Evolutionary conservation across 2,329 filamentous ascomycete genomes (phyloP).

Genomic region (Harringtonia lauricola): DNA sequence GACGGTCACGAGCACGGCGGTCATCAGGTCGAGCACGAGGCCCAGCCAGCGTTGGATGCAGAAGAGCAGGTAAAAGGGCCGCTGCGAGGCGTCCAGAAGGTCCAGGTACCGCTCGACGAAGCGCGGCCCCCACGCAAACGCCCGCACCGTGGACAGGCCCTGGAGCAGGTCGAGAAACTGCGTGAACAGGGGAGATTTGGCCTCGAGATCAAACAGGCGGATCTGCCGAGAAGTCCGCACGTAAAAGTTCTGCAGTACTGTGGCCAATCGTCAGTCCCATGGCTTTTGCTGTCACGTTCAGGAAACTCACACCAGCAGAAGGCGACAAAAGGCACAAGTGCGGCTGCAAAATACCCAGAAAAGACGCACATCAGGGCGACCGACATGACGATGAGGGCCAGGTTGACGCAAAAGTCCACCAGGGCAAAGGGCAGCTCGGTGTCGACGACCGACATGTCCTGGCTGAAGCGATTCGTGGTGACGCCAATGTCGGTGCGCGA

Average conservation of each 20-base stretch:
- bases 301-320: constrained; percentile 17
- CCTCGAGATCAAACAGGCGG: constrained; percentile 45
- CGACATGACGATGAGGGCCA: neutral
- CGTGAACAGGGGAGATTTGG: constrained; percentile 40
- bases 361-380: neutral
- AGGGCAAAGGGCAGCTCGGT: constrained; percentile 23
- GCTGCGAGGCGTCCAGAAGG: constrained; percentile 1
- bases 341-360: neutral
- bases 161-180: constrained; percentile 33
- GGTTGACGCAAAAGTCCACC: constrained; percentile 13
- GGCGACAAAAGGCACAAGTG: constrained; percentile 8
- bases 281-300: too few relatives aligned
- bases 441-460: constrained; percentile 30
- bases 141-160: constrained; percentile 36
- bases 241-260: constrained; percentile 41
- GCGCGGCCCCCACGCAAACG: constrained; percentile 26
- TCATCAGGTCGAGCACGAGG: constrained; percentile 27
- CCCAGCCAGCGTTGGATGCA: constrained; percentile 8
- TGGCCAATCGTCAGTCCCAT: too few relatives aligned
- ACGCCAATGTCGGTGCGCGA: constrained; percentile 23
- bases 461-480: constrained; percentile 28
- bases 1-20: constrained; percentile 20
- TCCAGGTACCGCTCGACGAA: neutral
- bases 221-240: constrained; percentile 46
- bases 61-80: constrained; percentile 6